Base-by-base conservation (phyloP, 257 asterid genomes). In the Ajuga chamaepitys region DNA sequence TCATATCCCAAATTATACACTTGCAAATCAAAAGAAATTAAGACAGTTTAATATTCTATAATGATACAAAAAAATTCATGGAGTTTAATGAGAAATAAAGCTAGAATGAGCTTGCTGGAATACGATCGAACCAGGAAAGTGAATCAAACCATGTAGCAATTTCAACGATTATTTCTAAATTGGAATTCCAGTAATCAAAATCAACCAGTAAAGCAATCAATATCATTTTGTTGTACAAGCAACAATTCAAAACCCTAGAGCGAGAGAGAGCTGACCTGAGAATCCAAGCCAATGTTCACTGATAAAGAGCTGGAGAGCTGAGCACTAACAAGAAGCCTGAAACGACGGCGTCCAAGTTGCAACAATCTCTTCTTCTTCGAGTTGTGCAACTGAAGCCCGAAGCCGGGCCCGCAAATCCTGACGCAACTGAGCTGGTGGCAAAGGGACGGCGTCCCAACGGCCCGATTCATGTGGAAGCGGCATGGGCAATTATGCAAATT, bases 251-350 rank as follows among this genome's bases (percentile, higher is more conserved):
- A 71, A 52, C 71, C 72, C 70, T 51, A 62, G 45, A 64, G 70
- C 12, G 37, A 17, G 47, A 55, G 59, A 44, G 16, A 71, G 40
- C 28, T 25, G 47, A 89, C 97, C 94, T 84, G 86, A 71, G 89
- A 93, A 78, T 89, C 96, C 70, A 89, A 80, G 40, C 96, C 97
- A 54, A 81, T 78, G 73, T 82, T 79, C 25, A 72, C 78, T 47
- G 92, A 82, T 75, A 86, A 78, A 6, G 90, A 81, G 76, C 76
- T 73, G 66, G 97, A 81, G 55, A 88, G 83, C 81, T 85, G 77
- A 72, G 95, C 85, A 70, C 62, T 16, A 66, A 80, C 83, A 17
- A 81, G 74, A 34, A 82, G 78, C 70, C 68, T 72, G 61, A 74
- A 68, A 75, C 84, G 82, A 44, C 80, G 88, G 2, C 85, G 84